Evolutionary conservation across 2,329 filamentous ascomycete species (phyloP), one percentile per base, ranked within the genome.

Genomic region (Pestalotiopsis fici): DNA sequence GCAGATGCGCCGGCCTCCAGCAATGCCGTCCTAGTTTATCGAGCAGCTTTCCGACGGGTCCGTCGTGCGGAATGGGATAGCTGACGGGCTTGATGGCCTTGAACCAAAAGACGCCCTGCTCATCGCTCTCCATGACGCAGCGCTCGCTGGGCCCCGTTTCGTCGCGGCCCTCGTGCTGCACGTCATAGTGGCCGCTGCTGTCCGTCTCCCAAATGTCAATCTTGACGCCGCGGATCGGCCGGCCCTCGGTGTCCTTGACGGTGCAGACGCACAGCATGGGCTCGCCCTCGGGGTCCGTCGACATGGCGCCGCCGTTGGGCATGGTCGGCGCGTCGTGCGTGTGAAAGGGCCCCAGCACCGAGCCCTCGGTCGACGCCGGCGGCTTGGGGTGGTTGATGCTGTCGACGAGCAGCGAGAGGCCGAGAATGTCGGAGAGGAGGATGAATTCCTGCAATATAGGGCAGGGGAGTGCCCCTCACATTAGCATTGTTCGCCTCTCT

Each of bases 191-290:
- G 11, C 93, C 93, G n/a, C 88, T 88, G 67, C 87, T 90, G 77
- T 95, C 93, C 9, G 93, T 94, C 81, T 95, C 93, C 93, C 93
- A 96, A 71, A 96, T 90, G 78, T 96, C 93, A 69, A 95, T 86
- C 76, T 90, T 93, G 35, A 90, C 92, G 59, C 83, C 88, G 1
- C 81, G 69, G 35, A 96, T 83, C 0, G 93, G 90, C 1, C 82
- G 83, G 0, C 91, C 92, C 0, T 79, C 54, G 0, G 87, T 88
- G 76, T 94, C 91, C 69, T 86, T 88, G 66, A 95, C 82, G 0
- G 85, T 91, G 82, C 93, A 94, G n/a, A 94, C 76, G 4, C 92
- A 91, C 15, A 95, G 85, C 70, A 93, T 86, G 0, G 91, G 87
- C 71, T 91, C 86, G 63, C 93, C 93, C 37, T 87, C 81, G 0